Conservation (phyloP, 2,329 filamentous ascomycete genomes). For the Ascochyta pisi region DNA sequence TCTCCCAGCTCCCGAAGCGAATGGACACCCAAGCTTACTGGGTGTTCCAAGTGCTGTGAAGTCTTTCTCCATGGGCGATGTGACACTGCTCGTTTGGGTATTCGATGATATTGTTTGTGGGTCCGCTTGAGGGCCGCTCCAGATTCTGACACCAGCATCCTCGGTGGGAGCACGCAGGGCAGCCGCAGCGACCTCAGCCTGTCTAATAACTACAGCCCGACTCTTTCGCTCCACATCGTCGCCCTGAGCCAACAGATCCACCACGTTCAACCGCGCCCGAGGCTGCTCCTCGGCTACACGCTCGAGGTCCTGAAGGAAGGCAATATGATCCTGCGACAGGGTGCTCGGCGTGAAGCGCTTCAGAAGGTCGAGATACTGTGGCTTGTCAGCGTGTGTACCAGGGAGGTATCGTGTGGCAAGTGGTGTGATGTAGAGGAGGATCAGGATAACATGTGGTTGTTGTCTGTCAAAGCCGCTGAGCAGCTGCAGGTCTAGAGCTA, state of each 20-base stretch:
- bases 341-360: constrained; percentile 50
- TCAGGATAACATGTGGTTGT: constrained; percentile 55
- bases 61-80: constrained; percentile 74
- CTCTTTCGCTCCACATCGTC: constrained; percentile 44
- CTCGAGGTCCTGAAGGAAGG: constrained; percentile 50
- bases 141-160: constrained; percentile 48
- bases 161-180: constrained; percentile 32
- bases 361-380: constrained; percentile 49
- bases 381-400: constrained; percentile 28
- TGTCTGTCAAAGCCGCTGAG: constrained; percentile 54
- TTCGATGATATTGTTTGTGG: constrained; percentile 29
- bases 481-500: constrained; percentile 63
- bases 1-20: constrained; percentile 62
- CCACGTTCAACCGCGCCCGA: constrained; percentile 38
- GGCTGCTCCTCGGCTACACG: constrained; percentile 40
- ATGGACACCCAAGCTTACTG: constrained; percentile 81
- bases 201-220: constrained; percentile 42
- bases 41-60: constrained; percentile 87
- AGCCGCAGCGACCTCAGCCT: constrained; percentile 43
- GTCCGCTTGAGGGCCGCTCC: constrained; percentile 50
- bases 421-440: constrained; percentile 10
- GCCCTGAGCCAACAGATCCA: constrained; percentile 44
- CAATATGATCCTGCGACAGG: constrained; percentile 48
- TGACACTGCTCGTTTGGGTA: constrained; percentile 45
- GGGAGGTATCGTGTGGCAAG: constrained; percentile 2